Base-by-base conservation (phyloP, 805 yeast genomes). In the Starmerella ratchasimensis region DNA sequence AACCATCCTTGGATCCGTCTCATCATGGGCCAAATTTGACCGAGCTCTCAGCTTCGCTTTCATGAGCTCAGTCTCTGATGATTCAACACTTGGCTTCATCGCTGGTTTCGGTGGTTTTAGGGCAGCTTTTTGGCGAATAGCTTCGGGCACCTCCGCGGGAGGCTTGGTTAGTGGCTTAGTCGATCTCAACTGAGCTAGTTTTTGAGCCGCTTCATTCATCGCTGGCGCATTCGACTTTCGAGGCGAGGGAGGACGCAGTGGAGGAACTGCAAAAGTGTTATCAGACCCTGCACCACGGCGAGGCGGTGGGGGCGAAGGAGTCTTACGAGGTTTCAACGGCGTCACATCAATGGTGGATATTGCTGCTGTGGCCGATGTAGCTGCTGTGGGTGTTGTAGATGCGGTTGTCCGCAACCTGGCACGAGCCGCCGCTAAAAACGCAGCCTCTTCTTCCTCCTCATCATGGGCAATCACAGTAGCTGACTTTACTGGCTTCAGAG, bases 151-250 rank as follows among this genome's bases (percentile, higher is more conserved):
- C 11, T 31, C 39, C 8, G 35, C 38, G 5, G 22, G 37, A 9
- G 45, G 46, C 34, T 39, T 40, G 5, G 38, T 17, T 13, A 34
- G 36, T 9, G 50, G 46, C 31, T 45, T 42, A 11, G 46, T 33
- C 3, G 50, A 44, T 11, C 46, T 37, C 29, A 46, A 35, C 19
- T 46, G 44, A 15, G 38, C 41, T 5, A 46, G 41, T 26, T 47
- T 36, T 14, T 36, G 37, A 5, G 28, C 33, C 4, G 49, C 50
- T 24, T 46, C 50, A 6, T 38, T 28, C 15, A 45, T 42, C 18
- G 39, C 39, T 8, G 37, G 38, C 5, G 42, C 37, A 5, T 41
- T 34, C 13, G 33, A 37, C 31, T 37, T 40, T 3, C 47, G 37
- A 23, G 34, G 36, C 14, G 39, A 41, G 15, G 44, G 36, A 14